A percentile compares a stretch with the other conserved stretches of the same genome.
Evolutionary conservation across 2,329 filamentous ascomycete genomes (phyloP).

Genomic region (Xylaria sp.): DNA sequence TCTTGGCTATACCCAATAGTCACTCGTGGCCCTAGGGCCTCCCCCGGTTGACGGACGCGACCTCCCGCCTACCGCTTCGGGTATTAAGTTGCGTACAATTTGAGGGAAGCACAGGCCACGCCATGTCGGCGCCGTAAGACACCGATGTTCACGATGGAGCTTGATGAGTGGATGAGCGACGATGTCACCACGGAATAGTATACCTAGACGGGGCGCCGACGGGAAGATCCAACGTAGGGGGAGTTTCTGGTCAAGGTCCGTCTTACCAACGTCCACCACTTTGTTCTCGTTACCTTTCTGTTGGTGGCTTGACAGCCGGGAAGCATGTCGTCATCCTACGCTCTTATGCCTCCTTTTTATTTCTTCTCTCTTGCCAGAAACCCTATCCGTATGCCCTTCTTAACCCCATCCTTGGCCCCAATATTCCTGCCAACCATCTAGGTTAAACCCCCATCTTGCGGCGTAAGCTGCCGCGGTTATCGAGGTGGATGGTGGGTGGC

Average conservation of each 20-base stretch:
- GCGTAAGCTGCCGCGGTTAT: conserved; percentile 2
- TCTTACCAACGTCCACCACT: no score
- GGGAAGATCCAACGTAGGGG: conserved; percentile 6
- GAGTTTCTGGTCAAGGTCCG: not conserved
- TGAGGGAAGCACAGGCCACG: not conserved
- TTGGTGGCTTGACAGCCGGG: not conserved
- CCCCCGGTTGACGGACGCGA: conserved; percentile 19
- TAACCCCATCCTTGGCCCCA: not conserved
- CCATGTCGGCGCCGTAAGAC: conserved; percentile 17
- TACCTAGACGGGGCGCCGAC: conserved; percentile 1
- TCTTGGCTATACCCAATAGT: conserved; percentile 11
- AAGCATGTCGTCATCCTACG: not conserved
- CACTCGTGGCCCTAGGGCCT: not conserved
- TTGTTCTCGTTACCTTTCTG: not conserved
- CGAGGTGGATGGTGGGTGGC: not conserved
- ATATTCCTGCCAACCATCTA: not conserved
- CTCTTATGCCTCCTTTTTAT: not conserved
- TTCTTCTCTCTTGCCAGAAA: no score
- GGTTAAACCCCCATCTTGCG: not conserved
- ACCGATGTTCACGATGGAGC: conserved; percentile 2
- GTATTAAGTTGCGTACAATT: conserved; percentile 13
- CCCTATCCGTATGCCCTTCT: no score
- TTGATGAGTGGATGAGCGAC: no score
- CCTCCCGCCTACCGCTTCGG: conserved; percentile 22
- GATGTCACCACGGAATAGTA: not conserved